Base-by-base conservation (phyloP, 2,329 filamentous ascomycete species). In the Ophiostoma sp. region DNA sequence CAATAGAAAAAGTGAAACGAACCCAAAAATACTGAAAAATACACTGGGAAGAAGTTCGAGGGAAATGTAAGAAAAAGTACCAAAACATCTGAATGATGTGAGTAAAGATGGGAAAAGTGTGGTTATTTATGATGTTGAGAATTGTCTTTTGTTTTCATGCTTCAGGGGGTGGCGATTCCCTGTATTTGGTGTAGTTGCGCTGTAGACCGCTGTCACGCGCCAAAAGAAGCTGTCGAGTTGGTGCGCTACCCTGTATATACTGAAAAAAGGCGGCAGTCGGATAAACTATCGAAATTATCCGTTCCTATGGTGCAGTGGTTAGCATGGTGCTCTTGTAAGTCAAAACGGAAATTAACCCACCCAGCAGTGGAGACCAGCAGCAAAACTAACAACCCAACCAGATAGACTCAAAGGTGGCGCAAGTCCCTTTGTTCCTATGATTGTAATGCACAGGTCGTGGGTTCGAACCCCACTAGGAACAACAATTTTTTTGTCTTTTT, bases 221-320 rank as follows among this genome's bases (percentile, higher is more conserved):
- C 15, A 19, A 33, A 19, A 59, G 55, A 59, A 33, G 33, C 8
- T 15, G 55, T n/a, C 4, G 28, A 17, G 25, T 5, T 19, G 59
- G n/a, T 39, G 31, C 1, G 48, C 39, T 33, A 69, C 7, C 25
- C 59, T 71, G 45, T 66, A 74, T 74, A 72, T 57, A 4, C 17
- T 3, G 17, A 25, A 48, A 63, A 69, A 72, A 57, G 5, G 8
- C 6, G 2, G 25, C 9, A 61, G 0, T 55, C 71, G 74, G 74
- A 74, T 76, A 77, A 76, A 77, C 74, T 72, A 72, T 72, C 48
- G 48, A 64, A 74, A 77, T 74, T 71, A 63, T 75, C 73, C 74
- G 76, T 76, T 76, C 76, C 76, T 77, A 77, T 77, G 76, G 76
- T 77, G 76, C 76, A 77, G 76, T 77, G 76, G 76, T 77, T 77